Percentiles rank a stretch among this genome's conserved stretches.
phyloP scores from a whole-genome alignment of 345 rosid species.

The Eucalyptus fibrosa region DNA sequence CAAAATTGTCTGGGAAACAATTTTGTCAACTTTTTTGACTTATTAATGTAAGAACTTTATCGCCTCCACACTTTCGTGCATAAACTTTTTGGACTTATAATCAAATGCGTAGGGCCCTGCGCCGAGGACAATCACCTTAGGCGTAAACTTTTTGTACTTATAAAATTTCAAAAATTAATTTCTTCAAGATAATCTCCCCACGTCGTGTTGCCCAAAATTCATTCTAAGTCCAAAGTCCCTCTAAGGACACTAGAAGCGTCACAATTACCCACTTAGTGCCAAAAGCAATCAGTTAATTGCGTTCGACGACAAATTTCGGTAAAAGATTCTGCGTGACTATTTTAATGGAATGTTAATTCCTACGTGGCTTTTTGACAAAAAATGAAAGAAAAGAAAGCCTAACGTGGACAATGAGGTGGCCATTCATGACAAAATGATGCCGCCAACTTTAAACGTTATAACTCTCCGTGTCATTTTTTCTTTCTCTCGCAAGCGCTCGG shows the following conservation, averaged over 20 bases:
- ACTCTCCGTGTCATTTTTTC: not conserved
- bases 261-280: not conserved
- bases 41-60: not conserved
- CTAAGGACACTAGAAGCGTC: not conserved
- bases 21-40: too few relatives aligned
- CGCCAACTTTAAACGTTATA: fast-evolving
- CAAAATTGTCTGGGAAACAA: too few relatives aligned
- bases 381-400: not conserved
- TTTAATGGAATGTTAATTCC: not conserved
- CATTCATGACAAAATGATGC: not conserved
- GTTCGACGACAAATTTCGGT: fast-evolving
- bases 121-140: not conserved
- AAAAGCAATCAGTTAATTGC: too few relatives aligned
- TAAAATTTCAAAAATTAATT: too few relatives aligned
- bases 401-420: not conserved
- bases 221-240: not conserved
- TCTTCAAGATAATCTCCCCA: not conserved
- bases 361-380: not conserved
- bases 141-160: not conserved
- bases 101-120: not conserved
- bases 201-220: not conserved
- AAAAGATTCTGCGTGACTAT: not conserved
- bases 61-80: not conserved
- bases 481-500: fast-evolving
- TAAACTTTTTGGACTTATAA: not conserved